phyloP scores from a whole-genome alignment of 495 filamentous ascomycete genomes.

The Penicillium subrubescens region DNA sequence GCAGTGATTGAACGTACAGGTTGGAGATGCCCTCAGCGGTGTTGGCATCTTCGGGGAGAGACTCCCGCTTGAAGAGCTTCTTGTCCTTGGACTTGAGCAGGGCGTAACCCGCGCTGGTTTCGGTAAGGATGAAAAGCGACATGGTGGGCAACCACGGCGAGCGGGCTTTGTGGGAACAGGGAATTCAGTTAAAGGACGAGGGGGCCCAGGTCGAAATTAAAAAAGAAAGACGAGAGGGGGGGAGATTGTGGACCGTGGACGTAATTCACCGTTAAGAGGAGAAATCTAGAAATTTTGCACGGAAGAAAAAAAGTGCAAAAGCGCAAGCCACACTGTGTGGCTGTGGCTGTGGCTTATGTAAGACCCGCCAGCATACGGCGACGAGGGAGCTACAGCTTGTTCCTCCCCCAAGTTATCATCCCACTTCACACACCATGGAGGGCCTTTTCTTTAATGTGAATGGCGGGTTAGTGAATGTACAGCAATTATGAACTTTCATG shows the following conservation, averaged over 20 bases:
- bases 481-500: constrained; percentile 1
- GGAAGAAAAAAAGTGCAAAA: constrained; percentile 36
- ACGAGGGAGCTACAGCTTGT: constrained; percentile 26
- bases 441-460: constrained; percentile 95
- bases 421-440: constrained; percentile 66
- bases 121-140: constrained; percentile 81
- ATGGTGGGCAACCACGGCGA: constrained; percentile 51
- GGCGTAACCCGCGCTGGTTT: constrained; percentile 96
- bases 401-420: constrained; percentile 22
- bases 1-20: constrained; percentile 62
- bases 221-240: constrained; percentile 22
- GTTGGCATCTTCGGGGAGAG: constrained; percentile 69
- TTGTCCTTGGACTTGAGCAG: constrained; percentile 98
- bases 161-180: constrained; percentile 24
- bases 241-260: constrained; percentile 25
- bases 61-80: constrained; percentile 88
- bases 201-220: constrained; percentile 19
- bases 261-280: constrained; percentile 29
- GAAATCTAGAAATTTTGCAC: constrained; percentile 37
- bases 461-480: constrained; percentile 65
- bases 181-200: constrained; percentile 19
- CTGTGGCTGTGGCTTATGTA: constrained; percentile 35
- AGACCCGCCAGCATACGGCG: constrained; percentile 17
- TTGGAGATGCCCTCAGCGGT: constrained; percentile 84
- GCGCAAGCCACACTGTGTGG: constrained; percentile 24